Conservation (phyloP, 805 yeast species). For the Priceomyces haplophilus region DNA sequence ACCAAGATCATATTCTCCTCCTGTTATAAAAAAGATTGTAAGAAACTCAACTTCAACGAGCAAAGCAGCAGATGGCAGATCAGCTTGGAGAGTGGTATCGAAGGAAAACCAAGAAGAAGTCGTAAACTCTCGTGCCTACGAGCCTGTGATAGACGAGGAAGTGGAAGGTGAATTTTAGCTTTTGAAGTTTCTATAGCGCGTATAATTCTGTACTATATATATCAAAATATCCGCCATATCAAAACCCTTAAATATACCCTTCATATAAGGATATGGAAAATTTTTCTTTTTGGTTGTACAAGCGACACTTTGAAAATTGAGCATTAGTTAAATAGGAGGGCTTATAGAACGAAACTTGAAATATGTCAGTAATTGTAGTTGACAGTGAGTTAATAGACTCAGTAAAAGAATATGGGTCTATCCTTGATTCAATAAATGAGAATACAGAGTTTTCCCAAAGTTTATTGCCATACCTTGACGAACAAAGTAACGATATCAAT, state of each 20-base stretch:
- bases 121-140: not conserved
- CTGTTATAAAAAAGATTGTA: conserved; percentile 12
- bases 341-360: not conserved
- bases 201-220: not conserved
- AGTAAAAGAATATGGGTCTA: conserved; percentile 37
- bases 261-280: conserved; percentile 3
- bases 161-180: conserved; percentile 17
- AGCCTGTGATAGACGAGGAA: conserved; percentile 14
- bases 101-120: not conserved
- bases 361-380: conserved; percentile 37
- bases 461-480: conserved; percentile 20
- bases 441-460: conserved; percentile 26
- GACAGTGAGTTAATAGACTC: conserved; percentile 42
- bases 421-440: conserved; percentile 32
- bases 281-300: conserved; percentile 1
- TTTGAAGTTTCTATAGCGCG: not conserved
- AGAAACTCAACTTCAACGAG: not conserved
- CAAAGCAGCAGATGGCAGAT: not conserved
- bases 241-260: not conserved
- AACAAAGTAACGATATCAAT: conserved; percentile 20
- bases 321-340: not conserved
- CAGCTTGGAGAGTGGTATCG: not conserved
- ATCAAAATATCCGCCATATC: not conserved
- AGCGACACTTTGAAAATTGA: not conserved
- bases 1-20: conserved; percentile 25